Evolutionary conservation across 2,329 filamentous ascomycete species (phyloP).

Genomic region (Hypomyces rosellus): DNA sequence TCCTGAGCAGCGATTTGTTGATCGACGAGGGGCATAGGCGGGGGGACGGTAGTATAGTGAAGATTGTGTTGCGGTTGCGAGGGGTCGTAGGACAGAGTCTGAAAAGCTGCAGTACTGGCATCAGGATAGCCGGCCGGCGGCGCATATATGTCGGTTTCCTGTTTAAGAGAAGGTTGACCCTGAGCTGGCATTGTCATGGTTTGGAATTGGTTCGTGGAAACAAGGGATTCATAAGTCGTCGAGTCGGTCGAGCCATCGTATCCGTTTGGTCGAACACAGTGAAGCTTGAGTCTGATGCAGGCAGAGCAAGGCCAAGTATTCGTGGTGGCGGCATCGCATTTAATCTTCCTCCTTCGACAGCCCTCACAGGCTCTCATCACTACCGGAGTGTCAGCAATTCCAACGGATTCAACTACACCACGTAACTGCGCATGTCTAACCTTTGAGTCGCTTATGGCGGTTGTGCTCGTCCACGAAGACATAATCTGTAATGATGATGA

Average conservation of each 20-base stretch:
- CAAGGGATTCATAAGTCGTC: slow-evolving; percentile 26
- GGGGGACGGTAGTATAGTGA: slow-evolving; percentile 48
- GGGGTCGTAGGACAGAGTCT: slow-evolving; percentile 42
- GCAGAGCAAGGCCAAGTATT: slow-evolving; percentile 97
- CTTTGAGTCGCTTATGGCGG: slow-evolving; percentile 92
- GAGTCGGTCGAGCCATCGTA: slow-evolving; percentile 45
- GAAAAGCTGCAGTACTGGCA: slow-evolving; percentile 38
- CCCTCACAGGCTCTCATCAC: slow-evolving; percentile 98
- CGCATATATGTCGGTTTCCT: slow-evolving; percentile 40
- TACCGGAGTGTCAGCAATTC: slow-evolving; percentile 27
- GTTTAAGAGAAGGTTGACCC: slow-evolving; percentile 31
- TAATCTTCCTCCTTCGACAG: slow-evolving; percentile 91
- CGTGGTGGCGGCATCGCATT: slow-evolving; percentile 93
- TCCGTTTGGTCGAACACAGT: slow-evolving; percentile 84
- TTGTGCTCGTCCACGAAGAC: slow-evolving; percentile 99
- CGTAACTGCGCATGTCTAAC: slow-evolving; percentile 39
- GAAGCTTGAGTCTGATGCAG: slow-evolving; percentile 84
- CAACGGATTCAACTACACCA: no score
- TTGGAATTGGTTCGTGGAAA: slow-evolving; percentile 34
- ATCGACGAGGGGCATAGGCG: slow-evolving; percentile 44
- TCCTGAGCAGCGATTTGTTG: slow-evolving; percentile 42
- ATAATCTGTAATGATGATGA: slow-evolving; percentile 60
- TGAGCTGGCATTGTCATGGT: slow-evolving; percentile 45
- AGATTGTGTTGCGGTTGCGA: slow-evolving; percentile 40
- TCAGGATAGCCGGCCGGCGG: slow-evolving; percentile 44